Evolutionary conservation across 2,329 filamentous ascomycete genomes (phyloP), one percentile per base, ranked within the genome.

Genomic region (Talaromyces rugulosus): DNA sequence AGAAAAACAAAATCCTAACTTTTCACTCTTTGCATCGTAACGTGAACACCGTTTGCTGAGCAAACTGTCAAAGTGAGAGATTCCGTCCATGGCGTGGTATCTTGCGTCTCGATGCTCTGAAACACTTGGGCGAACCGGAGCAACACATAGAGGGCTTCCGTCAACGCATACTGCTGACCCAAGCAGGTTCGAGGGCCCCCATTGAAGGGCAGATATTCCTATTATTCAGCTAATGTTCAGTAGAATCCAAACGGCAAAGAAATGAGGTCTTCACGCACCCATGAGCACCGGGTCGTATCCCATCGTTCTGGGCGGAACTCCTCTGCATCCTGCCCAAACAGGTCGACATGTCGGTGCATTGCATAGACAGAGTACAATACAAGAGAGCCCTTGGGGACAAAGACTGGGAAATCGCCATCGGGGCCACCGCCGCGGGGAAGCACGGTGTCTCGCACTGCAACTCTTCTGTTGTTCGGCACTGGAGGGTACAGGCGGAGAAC

Each of bases 341-440:
- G 63, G 47, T 72, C 68, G 55, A 64, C 61, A 14, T 69, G 65
- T 23, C 72, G 65, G 50, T 74, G 70, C 80, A 83, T 83, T n/a
- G 74, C 64, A 66, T 79, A 81, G 6, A 78, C 72, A 58, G 63
- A 70, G 65, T 77, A 82, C 36, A 63, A n/a, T 18, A 60, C 34
- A 11, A 14, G 27, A 18, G 28, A 11, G 33, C 58, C 58, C 47
- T 60, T 60, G 68, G 69, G 71, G 1, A 84, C 72, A 33, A 64
- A 69, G 18, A 70, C 52, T 9, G 68, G 68, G 5, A 64, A 63
- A 7, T 55, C 63, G 14, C 66, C 64, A 71, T 87, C 83, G 2
- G 82, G 80, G 0, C 87, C 87, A 62, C 86, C 87, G 65, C 87
- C 68, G 6, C 54, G 30, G 27, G 71, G 72, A 59, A 75, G 63